Evolutionary conservation across 306 rosid species (phyloP).

Genomic region (Lathyrus sativus): DNA sequence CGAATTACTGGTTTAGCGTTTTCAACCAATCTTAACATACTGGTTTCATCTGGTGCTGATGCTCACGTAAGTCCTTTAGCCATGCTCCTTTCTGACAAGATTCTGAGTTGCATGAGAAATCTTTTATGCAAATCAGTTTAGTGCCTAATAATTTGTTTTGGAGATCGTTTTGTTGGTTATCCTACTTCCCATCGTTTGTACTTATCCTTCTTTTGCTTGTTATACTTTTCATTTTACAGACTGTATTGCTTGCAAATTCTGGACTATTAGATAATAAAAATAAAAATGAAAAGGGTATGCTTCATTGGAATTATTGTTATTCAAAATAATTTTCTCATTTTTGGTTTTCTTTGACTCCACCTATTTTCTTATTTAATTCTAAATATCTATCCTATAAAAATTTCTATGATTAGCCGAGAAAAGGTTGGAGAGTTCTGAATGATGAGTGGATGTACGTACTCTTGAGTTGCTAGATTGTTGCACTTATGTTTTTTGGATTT

Average conservation of each 20-base stretch:
- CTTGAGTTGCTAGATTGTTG: constrained; percentile 16
- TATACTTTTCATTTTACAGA: not conserved
- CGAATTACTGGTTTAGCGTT: constrained; percentile 84
- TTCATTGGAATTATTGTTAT: constrained; percentile 4
- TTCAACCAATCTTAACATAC: constrained; percentile 70
- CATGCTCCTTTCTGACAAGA: constrained; percentile 28
- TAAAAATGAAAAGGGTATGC: not conserved
- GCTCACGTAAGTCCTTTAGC: constrained; percentile 66
- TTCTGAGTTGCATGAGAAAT: constrained; percentile 19
- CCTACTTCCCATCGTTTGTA: constrained; percentile 19
- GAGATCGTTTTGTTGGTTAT: not conserved
- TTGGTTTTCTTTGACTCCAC: not conserved
- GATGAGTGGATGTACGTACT: constrained; percentile 25
- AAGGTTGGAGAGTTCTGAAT: constrained; percentile 1
- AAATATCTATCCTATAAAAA: not conserved
- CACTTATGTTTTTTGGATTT: constrained; percentile 4
- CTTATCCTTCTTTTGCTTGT: constrained; percentile 1
- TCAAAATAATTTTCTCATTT: not conserved
- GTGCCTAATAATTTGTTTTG: constrained; percentile 21
- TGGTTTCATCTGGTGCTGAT: constrained; percentile 84
- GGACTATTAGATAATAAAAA: not conserved
- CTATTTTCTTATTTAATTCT: not conserved
- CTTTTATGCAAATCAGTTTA: constrained; percentile 1
- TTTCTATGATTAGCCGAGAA: not conserved
- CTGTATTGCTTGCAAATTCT: constrained; percentile 6